Evolutionary conservation across 768 basidiomycete genomes (phyloP).

Genomic region (Mycena indigotica): DNA sequence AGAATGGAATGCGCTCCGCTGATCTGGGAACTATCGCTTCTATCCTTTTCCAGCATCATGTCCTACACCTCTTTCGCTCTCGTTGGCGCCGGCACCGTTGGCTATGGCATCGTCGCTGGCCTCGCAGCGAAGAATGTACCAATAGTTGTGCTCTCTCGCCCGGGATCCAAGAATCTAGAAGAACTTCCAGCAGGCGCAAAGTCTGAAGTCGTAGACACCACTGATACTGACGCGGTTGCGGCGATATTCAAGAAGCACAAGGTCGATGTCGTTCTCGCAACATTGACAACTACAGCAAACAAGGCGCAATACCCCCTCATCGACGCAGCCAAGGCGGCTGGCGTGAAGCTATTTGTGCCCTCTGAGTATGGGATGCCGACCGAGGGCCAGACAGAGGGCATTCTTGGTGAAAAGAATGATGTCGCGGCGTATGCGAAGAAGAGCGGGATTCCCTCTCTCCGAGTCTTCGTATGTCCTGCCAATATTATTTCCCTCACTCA

Average conservation of each 20-base stretch:
- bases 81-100: conserved; percentile 17
- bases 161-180: conserved; percentile 6
- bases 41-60: no score
- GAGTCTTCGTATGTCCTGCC: conserved; percentile 34
- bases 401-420: conserved; percentile 28
- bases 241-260: conserved; percentile 31
- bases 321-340: conserved; percentile 38
- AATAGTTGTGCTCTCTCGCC: conserved; percentile 20
- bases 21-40: no score
- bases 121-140: conserved; percentile 47
- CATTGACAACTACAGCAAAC: conserved; percentile 30
- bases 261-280: conserved; percentile 37
- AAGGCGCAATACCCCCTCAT: conserved; percentile 29
- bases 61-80: neutral
- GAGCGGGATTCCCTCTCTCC: conserved; percentile 30
- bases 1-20: no score
- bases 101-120: conserved; percentile 37
- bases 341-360: conserved; percentile 40
- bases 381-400: conserved; percentile 31
- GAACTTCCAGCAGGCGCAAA: conserved; percentile 24
- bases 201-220: conserved; percentile 30
- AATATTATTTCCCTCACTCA: neutral
- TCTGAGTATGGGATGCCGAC: conserved; percentile 40
- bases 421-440: conserved; percentile 33
- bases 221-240: conserved; percentile 25